These are phyloP conservation scores for Podospora pseudopauciseta DNA, from an alignment of 495 filamentous ascomycete genomes.

Conservation along the genomic window DNA sequence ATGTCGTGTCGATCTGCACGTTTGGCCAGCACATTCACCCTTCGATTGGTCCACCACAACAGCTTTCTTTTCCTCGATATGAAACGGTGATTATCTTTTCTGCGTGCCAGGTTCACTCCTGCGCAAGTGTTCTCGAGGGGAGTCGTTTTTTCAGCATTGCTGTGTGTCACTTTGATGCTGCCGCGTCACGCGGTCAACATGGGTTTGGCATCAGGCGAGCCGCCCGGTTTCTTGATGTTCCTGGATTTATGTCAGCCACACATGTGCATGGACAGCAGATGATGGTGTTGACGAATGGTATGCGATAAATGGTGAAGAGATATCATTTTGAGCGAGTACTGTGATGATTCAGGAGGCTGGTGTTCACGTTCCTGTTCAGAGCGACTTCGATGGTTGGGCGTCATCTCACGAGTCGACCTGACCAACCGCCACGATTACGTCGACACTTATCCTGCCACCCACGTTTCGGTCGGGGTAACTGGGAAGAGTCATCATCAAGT, in stretches of 20 bases:
- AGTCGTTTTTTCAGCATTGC: neutral
- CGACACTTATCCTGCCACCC: neutral
- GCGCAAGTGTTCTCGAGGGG: neutral
- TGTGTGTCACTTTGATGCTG: neutral
- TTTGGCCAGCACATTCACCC: constrained; percentile 9
- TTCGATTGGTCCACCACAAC: neutral
- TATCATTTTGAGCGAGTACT: neutral
- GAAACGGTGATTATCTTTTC: neutral
- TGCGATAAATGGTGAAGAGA: neutral
- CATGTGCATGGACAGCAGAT: neutral
- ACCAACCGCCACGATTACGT: neutral
- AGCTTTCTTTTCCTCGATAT: neutral
- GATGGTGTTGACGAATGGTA: neutral
- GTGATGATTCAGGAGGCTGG: neutral
- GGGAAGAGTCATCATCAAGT: neutral
- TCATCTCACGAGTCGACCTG: neutral
- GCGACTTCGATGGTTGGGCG: neutral
- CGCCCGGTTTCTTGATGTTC: neutral
- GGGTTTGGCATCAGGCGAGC: constrained; percentile 1
- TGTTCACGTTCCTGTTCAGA: neutral
- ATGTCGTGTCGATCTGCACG: constrained; percentile 22
- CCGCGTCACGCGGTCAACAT: neutral
- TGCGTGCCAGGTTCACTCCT: neutral
- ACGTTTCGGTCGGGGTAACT: neutral
- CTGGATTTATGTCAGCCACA: neutral